Conservation (phyloP, 148 eudicot genomes). For the Cornus kousa region DNA sequence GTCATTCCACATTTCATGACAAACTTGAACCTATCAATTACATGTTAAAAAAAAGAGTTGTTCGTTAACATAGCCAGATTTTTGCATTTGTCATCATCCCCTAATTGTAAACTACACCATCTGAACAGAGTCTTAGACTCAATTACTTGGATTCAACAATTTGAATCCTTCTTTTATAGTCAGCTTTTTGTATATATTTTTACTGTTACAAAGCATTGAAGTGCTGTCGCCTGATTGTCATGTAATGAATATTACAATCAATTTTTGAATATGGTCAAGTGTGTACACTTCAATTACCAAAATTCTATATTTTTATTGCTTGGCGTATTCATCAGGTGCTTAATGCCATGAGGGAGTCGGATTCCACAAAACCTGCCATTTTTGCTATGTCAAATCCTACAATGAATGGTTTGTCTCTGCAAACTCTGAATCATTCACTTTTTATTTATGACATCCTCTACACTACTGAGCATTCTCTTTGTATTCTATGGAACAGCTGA, state of each 20-base stretch:
- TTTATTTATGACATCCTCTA: neutral
- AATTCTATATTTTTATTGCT: conserved; percentile 6
- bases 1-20: too few species aligned
- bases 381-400: conserved; percentile 99
- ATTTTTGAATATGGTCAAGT: neutral
- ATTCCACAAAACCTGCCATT: conserved; percentile 81
- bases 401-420: conserved; percentile 59
- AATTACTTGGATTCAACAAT: neutral
- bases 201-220: neutral
- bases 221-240: neutral
- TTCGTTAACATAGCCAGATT: neutral
- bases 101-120: too few species aligned
- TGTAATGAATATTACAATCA: neutral
- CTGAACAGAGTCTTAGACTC: too few species aligned
- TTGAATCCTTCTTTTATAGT: neutral
- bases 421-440: conserved; percentile 9
- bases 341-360: conserved; percentile 90
- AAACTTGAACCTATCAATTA: too few species aligned
- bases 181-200: neutral
- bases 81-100: neutral
- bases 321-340: conserved; percentile 54
- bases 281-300: neutral
- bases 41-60: too few species aligned
- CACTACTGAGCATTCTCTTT: conserved; percentile 6
- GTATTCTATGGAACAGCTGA: conserved; percentile 58